These are phyloP conservation scores for Talaromyces islandicus DNA, from an alignment of 2,329 filamentous ascomycete genomes.

Conservation along the genomic window DNA sequence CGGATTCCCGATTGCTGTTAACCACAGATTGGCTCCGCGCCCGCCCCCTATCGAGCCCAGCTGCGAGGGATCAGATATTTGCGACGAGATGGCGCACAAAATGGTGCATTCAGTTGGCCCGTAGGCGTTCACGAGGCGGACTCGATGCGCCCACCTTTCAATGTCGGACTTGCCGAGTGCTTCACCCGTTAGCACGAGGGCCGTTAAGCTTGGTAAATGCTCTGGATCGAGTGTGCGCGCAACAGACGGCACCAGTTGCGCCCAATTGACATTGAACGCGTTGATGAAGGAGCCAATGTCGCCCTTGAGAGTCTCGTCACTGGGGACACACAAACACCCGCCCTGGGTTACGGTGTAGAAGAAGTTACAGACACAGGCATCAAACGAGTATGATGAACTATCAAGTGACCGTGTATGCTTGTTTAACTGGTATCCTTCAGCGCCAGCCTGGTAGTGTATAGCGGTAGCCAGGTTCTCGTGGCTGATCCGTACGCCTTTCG, in stretches of 20 bases:
- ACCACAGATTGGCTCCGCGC: constrained; percentile 22
- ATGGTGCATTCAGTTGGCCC: constrained; percentile 5
- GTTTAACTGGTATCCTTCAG: constrained; percentile 43
- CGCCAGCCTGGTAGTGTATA: constrained; percentile 43
- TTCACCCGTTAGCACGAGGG: constrained; percentile 3
- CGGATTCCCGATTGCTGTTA: constrained; percentile 22
- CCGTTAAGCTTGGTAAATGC: neutral
- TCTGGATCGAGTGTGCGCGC: neutral
- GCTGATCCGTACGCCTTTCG: constrained; percentile 1
- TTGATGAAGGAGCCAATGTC: neutral
- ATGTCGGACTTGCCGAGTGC: neutral
- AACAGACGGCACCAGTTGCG: constrained; percentile 1
- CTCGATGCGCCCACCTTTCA: neutral
- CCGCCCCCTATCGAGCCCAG: constrained; percentile 38
- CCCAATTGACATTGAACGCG: constrained; percentile 23
- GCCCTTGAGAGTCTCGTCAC: constrained; percentile 21
- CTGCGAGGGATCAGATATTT: constrained; percentile 30
- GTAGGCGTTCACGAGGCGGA: constrained; percentile 3
- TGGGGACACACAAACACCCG: constrained; percentile 47
- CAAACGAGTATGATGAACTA: constrained; percentile 48
- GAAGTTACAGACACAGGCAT: constrained; percentile 44
- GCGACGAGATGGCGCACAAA: constrained; percentile 19
- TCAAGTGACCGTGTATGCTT: constrained; percentile 54
- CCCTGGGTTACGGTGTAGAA: constrained; percentile 45
- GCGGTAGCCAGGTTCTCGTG: constrained; percentile 44